phyloP scores from a whole-genome alignment of 2,329 filamentous ascomycete genomes.

The Lachnellula arida region DNA sequence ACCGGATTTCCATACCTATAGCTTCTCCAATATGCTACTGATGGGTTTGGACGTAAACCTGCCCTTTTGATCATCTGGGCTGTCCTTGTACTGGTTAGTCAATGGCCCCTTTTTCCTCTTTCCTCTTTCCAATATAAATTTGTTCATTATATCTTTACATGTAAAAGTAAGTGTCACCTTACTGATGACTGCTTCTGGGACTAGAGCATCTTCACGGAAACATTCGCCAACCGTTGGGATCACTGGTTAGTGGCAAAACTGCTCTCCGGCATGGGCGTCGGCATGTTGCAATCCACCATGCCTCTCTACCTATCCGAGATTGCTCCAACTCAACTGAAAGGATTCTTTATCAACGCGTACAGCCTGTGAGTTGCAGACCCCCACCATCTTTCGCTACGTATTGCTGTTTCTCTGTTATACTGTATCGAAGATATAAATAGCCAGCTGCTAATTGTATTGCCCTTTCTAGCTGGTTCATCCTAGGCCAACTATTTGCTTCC shows the following conservation, averaged over 20 bases:
- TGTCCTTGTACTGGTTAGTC: conserved; percentile 25
- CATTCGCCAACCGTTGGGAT: conserved; percentile 15
- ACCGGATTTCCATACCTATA: neutral
- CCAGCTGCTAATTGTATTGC: neutral
- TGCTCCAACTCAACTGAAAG: conserved; percentile 18
- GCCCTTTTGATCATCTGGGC: conserved; percentile 33
- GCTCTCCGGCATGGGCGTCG: conserved; percentile 19
- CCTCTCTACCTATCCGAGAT: conserved; percentile 21
- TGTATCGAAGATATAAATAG: conserved; percentile 7
- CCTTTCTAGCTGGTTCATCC: conserved; percentile 35
- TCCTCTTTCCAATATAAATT: no score
- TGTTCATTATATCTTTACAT: no score
- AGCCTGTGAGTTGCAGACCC: conserved; percentile 8
- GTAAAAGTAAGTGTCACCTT: no score
- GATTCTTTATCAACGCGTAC: conserved; percentile 17
- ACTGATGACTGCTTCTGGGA: no score
- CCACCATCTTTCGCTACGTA: no score
- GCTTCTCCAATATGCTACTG: conserved; percentile 23
- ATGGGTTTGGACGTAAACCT: conserved; percentile 31
- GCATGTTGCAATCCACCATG: conserved; percentile 21
- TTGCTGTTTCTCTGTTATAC: neutral
- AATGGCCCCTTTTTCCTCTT: no score
- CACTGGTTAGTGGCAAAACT: conserved; percentile 21
- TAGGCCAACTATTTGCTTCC: conserved; percentile 40
- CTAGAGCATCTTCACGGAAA: conserved; percentile 18